A percentile compares a stretch with the other conserved stretches of the same genome.
Conservation (phyloP, 208 protist genomes). For the Leishmania tropica region DNA sequence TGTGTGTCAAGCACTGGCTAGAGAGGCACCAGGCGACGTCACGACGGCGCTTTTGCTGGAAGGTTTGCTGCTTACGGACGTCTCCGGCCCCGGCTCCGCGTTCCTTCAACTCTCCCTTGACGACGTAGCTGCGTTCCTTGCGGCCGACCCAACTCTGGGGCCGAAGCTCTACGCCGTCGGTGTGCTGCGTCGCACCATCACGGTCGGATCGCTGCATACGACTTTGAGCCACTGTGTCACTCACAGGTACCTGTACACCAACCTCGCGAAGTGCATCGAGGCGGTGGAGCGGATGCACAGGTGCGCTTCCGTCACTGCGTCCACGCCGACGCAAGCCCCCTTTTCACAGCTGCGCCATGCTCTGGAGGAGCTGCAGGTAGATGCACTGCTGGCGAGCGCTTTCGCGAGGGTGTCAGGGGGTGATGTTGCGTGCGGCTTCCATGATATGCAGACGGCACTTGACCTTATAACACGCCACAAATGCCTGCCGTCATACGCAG, state of each 20-base stretch:
- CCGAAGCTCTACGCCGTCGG: conserved; percentile 57
- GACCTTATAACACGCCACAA: conserved; percentile 34
- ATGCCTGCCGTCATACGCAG: conserved; percentile 32
- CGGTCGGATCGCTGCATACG: conserved; percentile 15
- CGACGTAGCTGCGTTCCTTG: conserved; percentile 20
- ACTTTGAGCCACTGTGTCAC: conserved; percentile 25
- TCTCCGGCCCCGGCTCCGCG: conserved; percentile 20
- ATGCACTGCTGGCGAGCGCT: conserved; percentile 61
- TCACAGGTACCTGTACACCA: conserved; percentile 35
- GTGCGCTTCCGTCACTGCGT: not conserved
- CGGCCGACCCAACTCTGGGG: conserved; percentile 23
- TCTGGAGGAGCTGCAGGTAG: conserved; percentile 67
- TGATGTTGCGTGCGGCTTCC: conserved; percentile 50
- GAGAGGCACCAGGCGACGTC: conserved; percentile 22
- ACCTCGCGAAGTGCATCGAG: conserved; percentile 19
- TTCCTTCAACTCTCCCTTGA: conserved; percentile 22
- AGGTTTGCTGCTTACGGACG: conserved; percentile 43
- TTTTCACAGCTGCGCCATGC: conserved; percentile 34
- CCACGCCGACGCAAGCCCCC: not conserved
- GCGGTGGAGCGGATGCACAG: conserved; percentile 18
- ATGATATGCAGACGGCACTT: conserved; percentile 58
- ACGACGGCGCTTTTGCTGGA: conserved; percentile 33
- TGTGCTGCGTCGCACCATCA: conserved; percentile 48
- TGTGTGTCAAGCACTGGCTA: conserved; percentile 40
- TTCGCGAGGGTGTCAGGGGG: conserved; percentile 37